A percentile compares a stretch with the other conserved stretches of the same genome.
Evolutionary conservation across 495 filamentous ascomycete species (phyloP).

Genomic region (Hyaloscypha hepaticicola): DNA sequence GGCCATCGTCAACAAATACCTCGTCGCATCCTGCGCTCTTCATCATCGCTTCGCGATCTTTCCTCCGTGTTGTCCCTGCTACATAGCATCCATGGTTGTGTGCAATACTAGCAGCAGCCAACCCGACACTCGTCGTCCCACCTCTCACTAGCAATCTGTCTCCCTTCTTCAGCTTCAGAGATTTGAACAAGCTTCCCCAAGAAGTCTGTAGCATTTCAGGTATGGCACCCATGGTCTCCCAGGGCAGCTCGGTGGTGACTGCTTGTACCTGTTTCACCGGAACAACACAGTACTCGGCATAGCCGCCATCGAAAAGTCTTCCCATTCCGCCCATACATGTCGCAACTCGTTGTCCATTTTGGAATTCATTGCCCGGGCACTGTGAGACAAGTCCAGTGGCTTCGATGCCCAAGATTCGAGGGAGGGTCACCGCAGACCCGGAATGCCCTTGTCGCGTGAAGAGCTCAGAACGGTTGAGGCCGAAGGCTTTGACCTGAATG

Average conservation of each 20-base stretch:
- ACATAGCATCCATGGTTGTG: conserved; percentile 41
- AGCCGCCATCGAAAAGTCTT: conserved; percentile 50
- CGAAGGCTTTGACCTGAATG: conserved; percentile 50
- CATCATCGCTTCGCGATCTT: conserved; percentile 39
- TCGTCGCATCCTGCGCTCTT: conserved; percentile 40
- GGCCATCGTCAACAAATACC: conserved; percentile 32
- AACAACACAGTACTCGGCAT: conserved; percentile 53
- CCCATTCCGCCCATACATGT: conserved; percentile 57
- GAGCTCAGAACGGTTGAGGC: conserved; percentile 56
- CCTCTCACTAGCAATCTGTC: conserved; percentile 51
- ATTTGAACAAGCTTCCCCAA: conserved; percentile 44
- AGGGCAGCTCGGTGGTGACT: conserved; percentile 38
- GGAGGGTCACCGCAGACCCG: conserved; percentile 38
- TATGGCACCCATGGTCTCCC: conserved; percentile 48
- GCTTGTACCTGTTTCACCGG: conserved; percentile 44
- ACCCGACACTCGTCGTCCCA: conserved; percentile 45
- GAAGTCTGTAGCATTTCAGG: conserved; percentile 59
- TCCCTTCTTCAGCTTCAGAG: conserved; percentile 40
- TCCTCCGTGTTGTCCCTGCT: conserved; percentile 41
- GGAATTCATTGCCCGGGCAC: conserved; percentile 43
- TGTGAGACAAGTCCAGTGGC: conserved; percentile 44
- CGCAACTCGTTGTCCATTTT: conserved; percentile 43
- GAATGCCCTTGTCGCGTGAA: conserved; percentile 55
- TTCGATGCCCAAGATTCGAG: conserved; percentile 53
- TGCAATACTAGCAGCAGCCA: conserved; percentile 49